phyloP scores from a whole-genome alignment of 139 green algal genomes.

The Zygnema cylindricum region DNA sequence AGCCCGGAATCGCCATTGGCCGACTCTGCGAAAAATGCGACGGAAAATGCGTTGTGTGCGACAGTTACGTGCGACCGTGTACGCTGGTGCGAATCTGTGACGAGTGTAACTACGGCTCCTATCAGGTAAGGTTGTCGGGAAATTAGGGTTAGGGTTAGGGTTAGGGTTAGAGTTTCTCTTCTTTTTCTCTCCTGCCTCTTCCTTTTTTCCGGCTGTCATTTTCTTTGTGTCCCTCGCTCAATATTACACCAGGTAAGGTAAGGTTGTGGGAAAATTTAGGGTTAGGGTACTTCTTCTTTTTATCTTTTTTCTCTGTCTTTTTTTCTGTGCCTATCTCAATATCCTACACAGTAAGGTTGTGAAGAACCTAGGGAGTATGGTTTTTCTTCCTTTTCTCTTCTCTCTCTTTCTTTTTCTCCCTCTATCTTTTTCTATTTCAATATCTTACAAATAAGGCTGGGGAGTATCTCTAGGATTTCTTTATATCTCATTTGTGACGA shows the following conservation, averaged over 20 bases:
- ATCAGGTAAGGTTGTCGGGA: slow-evolving; percentile 61
- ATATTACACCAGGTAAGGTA: no score
- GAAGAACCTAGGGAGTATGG: not conserved
- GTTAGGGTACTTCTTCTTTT: not conserved
- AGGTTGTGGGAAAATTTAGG: no score
- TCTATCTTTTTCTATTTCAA: slow-evolving; percentile 8
- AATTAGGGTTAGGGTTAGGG: no score
- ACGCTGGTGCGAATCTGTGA: slow-evolving; percentile 98
- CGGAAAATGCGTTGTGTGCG: slow-evolving; percentile 96
- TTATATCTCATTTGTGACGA: no score
- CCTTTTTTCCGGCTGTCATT: not conserved
- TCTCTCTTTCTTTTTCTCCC: not conserved
- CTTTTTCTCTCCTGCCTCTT: not conserved
- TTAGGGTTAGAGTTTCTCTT: not conserved
- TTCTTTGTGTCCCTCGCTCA: not conserved
- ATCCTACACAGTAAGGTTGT: no score
- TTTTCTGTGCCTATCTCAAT: not conserved
- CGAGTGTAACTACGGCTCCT: slow-evolving; percentile 98
- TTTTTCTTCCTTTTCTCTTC: not conserved
- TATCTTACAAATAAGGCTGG: no score
- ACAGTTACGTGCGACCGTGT: slow-evolving; percentile 92
- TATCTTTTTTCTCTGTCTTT: not conserved
- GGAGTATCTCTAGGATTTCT: no score
- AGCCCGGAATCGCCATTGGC: slow-evolving; percentile 95
- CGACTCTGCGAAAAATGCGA: slow-evolving; percentile 95